Evolutionary conservation across 2,329 filamentous ascomycete species (phyloP).

Genomic region (Colletotrichum tamarilloi): DNA sequence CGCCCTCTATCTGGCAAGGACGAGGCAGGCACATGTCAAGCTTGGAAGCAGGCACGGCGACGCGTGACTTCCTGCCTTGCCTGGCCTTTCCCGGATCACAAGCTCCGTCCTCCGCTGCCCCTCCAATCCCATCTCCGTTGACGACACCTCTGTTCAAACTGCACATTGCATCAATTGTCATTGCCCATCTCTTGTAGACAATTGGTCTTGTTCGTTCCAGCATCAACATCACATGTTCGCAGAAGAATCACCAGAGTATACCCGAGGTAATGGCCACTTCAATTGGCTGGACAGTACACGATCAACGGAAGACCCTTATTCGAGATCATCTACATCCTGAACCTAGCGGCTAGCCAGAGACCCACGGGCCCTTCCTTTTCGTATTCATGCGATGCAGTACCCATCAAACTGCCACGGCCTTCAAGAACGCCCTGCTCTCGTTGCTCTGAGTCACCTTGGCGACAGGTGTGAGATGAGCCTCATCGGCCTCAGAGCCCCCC

Average conservation of each 20-base stretch:
- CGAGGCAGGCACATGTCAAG: background rate
- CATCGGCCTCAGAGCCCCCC: conserved; percentile 42
- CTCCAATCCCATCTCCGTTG: background rate
- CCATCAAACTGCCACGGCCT: conserved; percentile 51
- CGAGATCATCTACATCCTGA: background rate
- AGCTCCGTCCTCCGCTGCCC: background rate
- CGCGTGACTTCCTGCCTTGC: background rate
- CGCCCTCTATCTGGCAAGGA: background rate
- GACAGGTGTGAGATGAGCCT: conserved; percentile 59
- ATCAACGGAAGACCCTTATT: background rate
- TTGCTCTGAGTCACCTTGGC: conserved; percentile 68
- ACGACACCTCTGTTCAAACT: too few relatives aligned
- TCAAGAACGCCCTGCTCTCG: conserved; percentile 65
- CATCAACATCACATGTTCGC: too few relatives aligned
- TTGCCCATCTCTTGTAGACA: background rate
- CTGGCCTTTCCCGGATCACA: background rate
- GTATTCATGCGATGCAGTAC: background rate
- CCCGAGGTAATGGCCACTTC: background rate
- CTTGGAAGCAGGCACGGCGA: background rate
- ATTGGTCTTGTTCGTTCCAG: too few relatives aligned
- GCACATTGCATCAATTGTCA: background rate
- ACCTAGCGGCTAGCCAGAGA: background rate
- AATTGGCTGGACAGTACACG: background rate
- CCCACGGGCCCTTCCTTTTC: background rate
- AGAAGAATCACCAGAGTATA: background rate